These are phyloP conservation scores for Hanseniaspora jakobsenii DNA, from an alignment of 805 yeast genomes.

Conservation along the genomic window DNA sequence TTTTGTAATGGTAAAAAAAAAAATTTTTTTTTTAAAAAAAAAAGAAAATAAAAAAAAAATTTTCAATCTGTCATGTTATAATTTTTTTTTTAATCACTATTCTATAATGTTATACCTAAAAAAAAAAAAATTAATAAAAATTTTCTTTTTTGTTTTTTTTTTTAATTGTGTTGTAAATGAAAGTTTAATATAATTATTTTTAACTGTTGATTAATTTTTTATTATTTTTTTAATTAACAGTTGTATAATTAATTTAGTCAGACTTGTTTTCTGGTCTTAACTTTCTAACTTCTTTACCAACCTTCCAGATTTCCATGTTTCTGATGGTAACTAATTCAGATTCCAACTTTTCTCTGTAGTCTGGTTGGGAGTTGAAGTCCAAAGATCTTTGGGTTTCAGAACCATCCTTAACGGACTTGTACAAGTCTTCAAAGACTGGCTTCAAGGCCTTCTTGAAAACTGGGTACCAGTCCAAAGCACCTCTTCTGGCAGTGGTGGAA, in stretches of 20 bases:
- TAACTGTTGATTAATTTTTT: too few species aligned
- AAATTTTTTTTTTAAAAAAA: not conserved
- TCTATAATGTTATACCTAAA: conserved; percentile 15
- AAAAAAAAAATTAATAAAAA: not conserved
- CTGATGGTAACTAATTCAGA: conserved; percentile 86
- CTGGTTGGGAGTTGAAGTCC: conserved; percentile 95
- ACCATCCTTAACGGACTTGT: conserved; percentile 91
- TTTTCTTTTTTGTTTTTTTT: not conserved
- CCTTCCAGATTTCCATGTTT: conserved; percentile 98
- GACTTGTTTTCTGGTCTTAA: conserved; percentile 98
- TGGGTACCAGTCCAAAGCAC: conserved; percentile 99
- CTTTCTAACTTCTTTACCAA: conserved; percentile 99
- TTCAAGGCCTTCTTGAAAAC: conserved; percentile 95
- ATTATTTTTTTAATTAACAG: too few species aligned
- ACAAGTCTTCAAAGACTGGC: conserved; percentile 94
- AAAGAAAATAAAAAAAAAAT: not conserved
- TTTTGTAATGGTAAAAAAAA: too few species aligned
- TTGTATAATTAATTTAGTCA: too few species aligned
- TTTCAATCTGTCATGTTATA: conserved; percentile 10
- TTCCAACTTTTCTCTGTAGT: conserved; percentile 94
- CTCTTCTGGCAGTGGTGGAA: conserved; percentile 99
- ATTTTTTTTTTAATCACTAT: too few species aligned
- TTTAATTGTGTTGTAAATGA: too few species aligned
- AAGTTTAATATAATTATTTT: too few species aligned
- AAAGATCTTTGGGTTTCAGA: conserved; percentile 95